These are phyloP conservation scores for Trypanosoma boissoni DNA, from an alignment of 208 protist species.

Conservation along the genomic window DNA sequence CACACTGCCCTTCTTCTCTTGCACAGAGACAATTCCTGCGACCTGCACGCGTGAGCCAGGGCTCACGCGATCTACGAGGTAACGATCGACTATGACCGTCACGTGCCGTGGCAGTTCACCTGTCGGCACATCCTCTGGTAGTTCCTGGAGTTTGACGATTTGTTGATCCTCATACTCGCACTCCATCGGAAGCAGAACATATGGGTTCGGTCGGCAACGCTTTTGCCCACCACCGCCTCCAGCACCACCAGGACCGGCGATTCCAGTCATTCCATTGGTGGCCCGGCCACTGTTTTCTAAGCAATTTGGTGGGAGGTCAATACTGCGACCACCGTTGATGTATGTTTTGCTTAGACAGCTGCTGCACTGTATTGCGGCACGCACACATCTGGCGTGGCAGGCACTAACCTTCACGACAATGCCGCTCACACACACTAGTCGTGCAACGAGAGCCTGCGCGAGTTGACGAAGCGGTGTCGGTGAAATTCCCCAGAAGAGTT, in stretches of 20 bases:
- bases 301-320: constrained; percentile 86
- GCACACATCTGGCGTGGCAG: constrained; percentile 74
- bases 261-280: no score
- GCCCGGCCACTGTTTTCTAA: constrained; percentile 71
- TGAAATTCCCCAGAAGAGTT: constrained; percentile 84
- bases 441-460: constrained; percentile 71
- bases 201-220: constrained; percentile 91
- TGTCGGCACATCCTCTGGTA: constrained; percentile 93
- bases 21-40: constrained; percentile 79
- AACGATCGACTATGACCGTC: constrained; percentile 86
- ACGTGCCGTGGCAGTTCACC: constrained; percentile 92
- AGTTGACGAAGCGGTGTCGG: constrained; percentile 79
- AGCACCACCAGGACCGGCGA: constrained; percentile 8
- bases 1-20: constrained; percentile 67
- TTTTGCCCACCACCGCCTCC: constrained; percentile 22
- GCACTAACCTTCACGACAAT: constrained; percentile 88
- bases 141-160: constrained; percentile 93
- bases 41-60: constrained; percentile 98
- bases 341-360: constrained; percentile 87
- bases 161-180: constrained; percentile 93
- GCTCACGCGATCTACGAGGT: constrained; percentile 91
- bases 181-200: constrained; percentile 91
- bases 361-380: constrained; percentile 88
- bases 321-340: constrained; percentile 63
- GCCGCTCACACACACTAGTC: constrained; percentile 82